These are phyloP conservation scores for Darksidea phi DNA, from an alignment of 495 filamentous ascomycete species.

Conservation along the genomic window DNA sequence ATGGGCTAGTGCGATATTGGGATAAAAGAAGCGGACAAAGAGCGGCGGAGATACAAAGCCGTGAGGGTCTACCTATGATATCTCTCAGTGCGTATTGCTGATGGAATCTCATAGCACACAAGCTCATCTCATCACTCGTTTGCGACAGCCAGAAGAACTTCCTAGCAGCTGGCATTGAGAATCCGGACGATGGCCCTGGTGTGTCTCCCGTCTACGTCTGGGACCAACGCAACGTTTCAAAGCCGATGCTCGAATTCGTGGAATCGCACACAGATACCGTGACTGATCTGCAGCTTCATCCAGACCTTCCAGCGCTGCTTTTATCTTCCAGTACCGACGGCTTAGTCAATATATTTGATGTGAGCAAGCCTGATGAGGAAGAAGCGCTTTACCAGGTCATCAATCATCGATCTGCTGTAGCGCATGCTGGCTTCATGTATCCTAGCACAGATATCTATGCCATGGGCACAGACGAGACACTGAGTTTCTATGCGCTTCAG, in stretches of 20 bases:
- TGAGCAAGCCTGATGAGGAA: conserved; percentile 62
- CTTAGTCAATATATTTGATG: conserved; percentile 82
- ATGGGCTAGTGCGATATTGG: conserved; percentile 59
- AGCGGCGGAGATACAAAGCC: conserved; percentile 32
- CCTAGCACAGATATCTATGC: conserved; percentile 52
- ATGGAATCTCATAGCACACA: conserved; percentile 36
- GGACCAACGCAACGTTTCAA: conserved; percentile 62
- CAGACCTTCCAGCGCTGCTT: conserved; percentile 59
- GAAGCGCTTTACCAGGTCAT: conserved; percentile 81
- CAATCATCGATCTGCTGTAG: conserved; percentile 81
- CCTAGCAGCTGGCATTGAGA: conserved; percentile 76
- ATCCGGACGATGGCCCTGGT: conserved; percentile 56
- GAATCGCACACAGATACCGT: conserved; percentile 93
- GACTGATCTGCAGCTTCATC: conserved; percentile 72
- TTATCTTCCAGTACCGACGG: conserved; percentile 91
- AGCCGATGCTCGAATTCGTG: conserved; percentile 61
- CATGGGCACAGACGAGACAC: conserved; percentile 66
- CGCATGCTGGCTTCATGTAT: conserved; percentile 75
- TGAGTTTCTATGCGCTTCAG: conserved; percentile 73
- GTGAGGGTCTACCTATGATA: conserved; percentile 12
- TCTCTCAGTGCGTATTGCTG: background rate
- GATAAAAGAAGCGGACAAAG: conserved; percentile 48
- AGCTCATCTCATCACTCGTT: conserved; percentile 65
- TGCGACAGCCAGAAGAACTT: conserved; percentile 57
- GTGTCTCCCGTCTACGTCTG: conserved; percentile 74